These are phyloP conservation scores for Colletotrichum orbiculare DNA, from an alignment of 2,329 filamentous ascomycete species.

Conservation along the genomic window DNA sequence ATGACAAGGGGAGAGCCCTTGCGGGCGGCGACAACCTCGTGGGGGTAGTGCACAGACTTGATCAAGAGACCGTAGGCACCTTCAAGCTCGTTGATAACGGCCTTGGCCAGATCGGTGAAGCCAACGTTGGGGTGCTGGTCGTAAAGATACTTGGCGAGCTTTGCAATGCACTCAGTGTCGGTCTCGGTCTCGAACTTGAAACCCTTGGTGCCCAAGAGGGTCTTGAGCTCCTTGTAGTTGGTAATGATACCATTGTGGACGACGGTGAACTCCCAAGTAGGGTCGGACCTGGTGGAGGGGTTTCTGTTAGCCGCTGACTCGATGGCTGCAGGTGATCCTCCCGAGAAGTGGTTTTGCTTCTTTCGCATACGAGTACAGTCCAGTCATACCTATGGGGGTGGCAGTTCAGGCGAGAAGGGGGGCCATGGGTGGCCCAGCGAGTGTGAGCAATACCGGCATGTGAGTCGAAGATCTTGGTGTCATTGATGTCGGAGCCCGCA, in stretches of 20 bases:
- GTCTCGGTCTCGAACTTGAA: slow-evolving; percentile 99
- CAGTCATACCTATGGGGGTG: slow-evolving; percentile 89
- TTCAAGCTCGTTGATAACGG: slow-evolving; percentile 97
- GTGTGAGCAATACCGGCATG: slow-evolving; percentile 99
- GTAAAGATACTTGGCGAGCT: slow-evolving; percentile 98
- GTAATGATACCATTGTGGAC: slow-evolving; percentile 99
- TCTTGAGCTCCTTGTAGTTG: slow-evolving; percentile 99
- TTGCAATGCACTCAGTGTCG: slow-evolving; percentile 98
- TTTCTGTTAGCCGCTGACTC: slow-evolving; percentile 32
- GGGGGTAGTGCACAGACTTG: slow-evolving; percentile 98
- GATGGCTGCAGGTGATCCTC: slow-evolving; percentile 13
- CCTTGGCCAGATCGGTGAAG: slow-evolving; percentile 96
- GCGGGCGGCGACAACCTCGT: slow-evolving; percentile 96
- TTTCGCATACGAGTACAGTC: slow-evolving; percentile 6
- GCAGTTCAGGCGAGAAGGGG: slow-evolving; percentile 94
- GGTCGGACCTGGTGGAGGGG: slow-evolving; percentile 78
- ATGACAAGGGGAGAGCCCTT: slow-evolving; percentile 99
- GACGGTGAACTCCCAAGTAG: slow-evolving; percentile 94
- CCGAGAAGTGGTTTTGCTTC: slow-evolving; percentile 18
- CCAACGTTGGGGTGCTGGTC: slow-evolving; percentile 93
- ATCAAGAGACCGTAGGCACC: slow-evolving; percentile 96
- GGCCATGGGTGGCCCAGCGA: slow-evolving; percentile 97
- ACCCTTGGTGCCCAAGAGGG: slow-evolving; percentile 90
- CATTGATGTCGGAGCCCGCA: slow-evolving; percentile 82
- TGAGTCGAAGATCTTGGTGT: slow-evolving; percentile 94